Percentiles rank a stretch among this genome's conserved stretches.
phyloP scores from a whole-genome alignment of 2,329 filamentous ascomycete species.

The Apiospora aurea region DNA sequence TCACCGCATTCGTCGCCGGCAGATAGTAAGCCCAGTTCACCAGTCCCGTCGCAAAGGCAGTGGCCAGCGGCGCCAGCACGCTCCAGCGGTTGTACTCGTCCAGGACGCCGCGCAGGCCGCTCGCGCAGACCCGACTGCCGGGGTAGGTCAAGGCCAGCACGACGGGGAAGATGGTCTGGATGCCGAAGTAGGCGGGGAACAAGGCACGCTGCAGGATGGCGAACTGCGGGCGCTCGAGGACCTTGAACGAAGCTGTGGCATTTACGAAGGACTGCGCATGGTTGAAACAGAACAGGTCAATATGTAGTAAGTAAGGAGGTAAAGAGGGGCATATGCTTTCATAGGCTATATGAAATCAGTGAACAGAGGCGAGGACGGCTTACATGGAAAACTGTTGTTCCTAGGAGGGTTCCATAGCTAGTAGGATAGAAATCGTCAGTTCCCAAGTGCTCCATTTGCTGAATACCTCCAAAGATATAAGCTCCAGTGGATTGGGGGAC shows the following conservation, averaged over 20 bases:
- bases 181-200: slow-evolving; percentile 87
- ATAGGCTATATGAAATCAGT: background rate
- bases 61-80: slow-evolving; percentile 72
- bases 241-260: slow-evolving; percentile 77
- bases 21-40: slow-evolving; percentile 76
- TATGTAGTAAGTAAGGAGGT: background rate
- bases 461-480: background rate
- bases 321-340: background rate
- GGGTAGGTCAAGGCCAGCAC: slow-evolving; percentile 83
- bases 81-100: slow-evolving; percentile 66
- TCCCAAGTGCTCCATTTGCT: background rate
- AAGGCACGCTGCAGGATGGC: slow-evolving; percentile 78
- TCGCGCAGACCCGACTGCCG: slow-evolving; percentile 57
- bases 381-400: slow-evolving; percentile 86
- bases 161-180: slow-evolving; percentile 79
- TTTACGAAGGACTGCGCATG: slow-evolving; percentile 72
- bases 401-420: slow-evolving; percentile 88
- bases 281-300: background rate
- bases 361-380: slow-evolving; percentile 30
- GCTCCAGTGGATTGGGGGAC: background rate
- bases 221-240: slow-evolving; percentile 82
- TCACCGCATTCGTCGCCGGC: slow-evolving; percentile 77
- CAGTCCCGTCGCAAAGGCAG: slow-evolving; percentile 74
- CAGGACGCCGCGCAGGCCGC: slow-evolving; percentile 62
- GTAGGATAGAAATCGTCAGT: background rate